These are phyloP conservation scores for Liriodendron chinense DNA, from an alignment of 164 flowering plant genomes.

Conservation along the genomic window DNA sequence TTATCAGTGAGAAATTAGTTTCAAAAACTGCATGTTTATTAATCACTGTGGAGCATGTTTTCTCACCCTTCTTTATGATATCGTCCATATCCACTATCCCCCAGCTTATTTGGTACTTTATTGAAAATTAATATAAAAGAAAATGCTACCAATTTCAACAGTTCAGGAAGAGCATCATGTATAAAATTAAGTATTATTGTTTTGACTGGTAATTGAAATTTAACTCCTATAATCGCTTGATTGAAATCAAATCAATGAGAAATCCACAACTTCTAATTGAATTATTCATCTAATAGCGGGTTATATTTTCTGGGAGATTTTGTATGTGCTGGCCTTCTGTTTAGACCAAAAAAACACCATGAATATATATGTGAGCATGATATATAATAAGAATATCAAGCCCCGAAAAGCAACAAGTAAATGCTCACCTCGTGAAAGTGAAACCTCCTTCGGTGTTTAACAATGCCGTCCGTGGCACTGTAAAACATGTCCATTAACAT, in stretches of 20 bases:
- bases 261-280: neutral
- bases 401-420: neutral
- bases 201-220: neutral
- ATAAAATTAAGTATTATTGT: too few relatives aligned
- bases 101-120: too few relatives aligned
- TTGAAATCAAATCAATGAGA: neutral
- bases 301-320: neutral
- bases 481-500: conserved; percentile 99
- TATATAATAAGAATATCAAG: neutral
- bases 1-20: neutral
- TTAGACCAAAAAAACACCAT: neutral
- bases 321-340: neutral
- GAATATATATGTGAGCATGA: neutral
- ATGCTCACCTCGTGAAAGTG: conserved; percentile 90
- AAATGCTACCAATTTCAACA: too few relatives aligned
- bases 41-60: neutral
- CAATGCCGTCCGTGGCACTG: conserved; percentile 75
- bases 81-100: too few relatives aligned
- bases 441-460: conserved; percentile 76
- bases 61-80: neutral
- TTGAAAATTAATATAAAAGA: too few relatives aligned
- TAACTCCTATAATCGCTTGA: neutral
- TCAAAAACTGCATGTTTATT: neutral
- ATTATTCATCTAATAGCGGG: neutral
- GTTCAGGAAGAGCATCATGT: too few relatives aligned